Conservation (phyloP, 306 rosid species). For the Begonia loranthoides region DNA sequence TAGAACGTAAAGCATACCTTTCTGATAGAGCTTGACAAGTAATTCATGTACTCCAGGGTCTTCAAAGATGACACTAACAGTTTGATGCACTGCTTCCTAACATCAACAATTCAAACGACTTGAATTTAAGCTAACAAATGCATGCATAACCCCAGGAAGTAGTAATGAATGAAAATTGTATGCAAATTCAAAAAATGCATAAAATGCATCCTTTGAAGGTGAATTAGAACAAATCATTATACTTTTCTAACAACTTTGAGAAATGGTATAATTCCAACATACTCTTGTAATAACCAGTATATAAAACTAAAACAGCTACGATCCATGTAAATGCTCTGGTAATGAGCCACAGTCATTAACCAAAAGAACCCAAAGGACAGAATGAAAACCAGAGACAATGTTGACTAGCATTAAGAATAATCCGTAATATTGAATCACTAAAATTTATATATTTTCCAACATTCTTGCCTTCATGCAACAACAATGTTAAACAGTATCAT, state of each 20-base stretch:
- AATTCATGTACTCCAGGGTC: conserved; percentile 97
- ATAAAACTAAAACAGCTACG: too few species aligned
- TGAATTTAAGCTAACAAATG: conserved; percentile 7
- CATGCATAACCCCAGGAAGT: conserved; percentile 5
- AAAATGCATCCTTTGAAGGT: too few species aligned
- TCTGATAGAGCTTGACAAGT: conserved; percentile 71
- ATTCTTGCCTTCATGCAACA: too few species aligned
- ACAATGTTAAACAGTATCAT: too few species aligned
- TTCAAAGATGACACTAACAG: conserved; percentile 93
- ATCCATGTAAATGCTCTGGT: neutral
- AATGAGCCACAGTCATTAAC: too few species aligned
- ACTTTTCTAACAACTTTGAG: neutral
- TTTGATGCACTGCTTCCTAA: conserved; percentile 90
- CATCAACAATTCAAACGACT: conserved; percentile 13
- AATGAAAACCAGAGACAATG: too few species aligned
- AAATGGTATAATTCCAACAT: neutral
- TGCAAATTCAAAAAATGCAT: neutral
- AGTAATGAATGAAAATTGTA: neutral
- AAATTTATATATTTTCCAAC: too few species aligned
- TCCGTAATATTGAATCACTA: too few species aligned
- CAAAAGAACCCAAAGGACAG: too few species aligned
- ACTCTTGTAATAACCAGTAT: neutral
- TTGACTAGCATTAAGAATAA: too few species aligned
- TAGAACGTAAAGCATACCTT: conserved; percentile 15
- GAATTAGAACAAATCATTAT: neutral